Evolutionary conservation across 352 stramenopile species (phyloP).

Genomic region (Phytophthora citrophthora): DNA sequence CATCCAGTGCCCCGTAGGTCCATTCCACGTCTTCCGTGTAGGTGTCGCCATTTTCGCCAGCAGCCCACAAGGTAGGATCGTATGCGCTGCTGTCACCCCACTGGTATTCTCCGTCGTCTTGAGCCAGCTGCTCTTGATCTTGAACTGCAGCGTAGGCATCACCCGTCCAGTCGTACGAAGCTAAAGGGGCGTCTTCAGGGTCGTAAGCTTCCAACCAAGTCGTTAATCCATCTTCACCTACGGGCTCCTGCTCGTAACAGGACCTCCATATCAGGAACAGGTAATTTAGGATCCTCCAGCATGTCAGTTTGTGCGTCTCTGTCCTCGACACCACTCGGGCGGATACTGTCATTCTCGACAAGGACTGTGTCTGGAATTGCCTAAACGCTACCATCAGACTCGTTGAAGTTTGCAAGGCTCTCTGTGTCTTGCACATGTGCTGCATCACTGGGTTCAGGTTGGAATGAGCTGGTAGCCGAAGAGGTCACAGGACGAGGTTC

Average conservation of each 20-base stretch:
- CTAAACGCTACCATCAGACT: neutral
- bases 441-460: neutral
- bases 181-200: neutral
- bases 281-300: constrained; percentile 12
- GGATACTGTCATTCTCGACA: neutral
- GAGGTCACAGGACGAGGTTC: constrained; percentile 1
- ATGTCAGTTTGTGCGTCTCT: neutral
- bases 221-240: neutral
- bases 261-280: neutral
- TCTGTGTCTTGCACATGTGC: no score
- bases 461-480: neutral
- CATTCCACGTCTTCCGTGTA: constrained; percentile 19
- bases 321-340: neutral
- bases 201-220: neutral
- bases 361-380: neutral
- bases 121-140: constrained; percentile 6
- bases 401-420: no score
- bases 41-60: constrained; percentile 3
- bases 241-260: constrained; percentile 1
- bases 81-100: constrained; percentile 14
- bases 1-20: constrained; percentile 18
- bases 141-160: neutral
- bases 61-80: constrained; percentile 22
- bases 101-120: neutral
- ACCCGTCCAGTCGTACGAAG: no score